These are phyloP conservation scores for Obba rivulosa DNA, from an alignment of 768 basidiomycete species.

Conservation along the genomic window DNA sequence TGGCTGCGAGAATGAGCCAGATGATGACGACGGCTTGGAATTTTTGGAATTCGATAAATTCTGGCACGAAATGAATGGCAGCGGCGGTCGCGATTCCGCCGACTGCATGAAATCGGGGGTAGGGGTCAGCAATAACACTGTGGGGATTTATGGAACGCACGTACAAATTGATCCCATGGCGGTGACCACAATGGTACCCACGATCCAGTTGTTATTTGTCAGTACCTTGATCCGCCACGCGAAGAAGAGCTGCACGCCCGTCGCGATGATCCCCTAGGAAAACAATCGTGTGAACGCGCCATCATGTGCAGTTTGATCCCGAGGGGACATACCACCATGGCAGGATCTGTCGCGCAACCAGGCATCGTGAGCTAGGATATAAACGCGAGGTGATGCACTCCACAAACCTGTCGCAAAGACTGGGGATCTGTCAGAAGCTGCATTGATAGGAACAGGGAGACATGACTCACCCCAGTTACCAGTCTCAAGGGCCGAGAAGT, in stretches of 20 bases:
- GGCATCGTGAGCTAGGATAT: background rate
- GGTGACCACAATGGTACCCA: background rate
- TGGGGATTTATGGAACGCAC: too few species aligned
- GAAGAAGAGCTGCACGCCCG: slow-evolving; percentile 8
- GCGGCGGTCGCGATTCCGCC: slow-evolving; percentile 28
- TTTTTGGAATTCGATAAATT: slow-evolving; percentile 23
- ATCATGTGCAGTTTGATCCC: background rate
- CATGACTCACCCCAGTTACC: slow-evolving; percentile 13
- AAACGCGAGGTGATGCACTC: background rate
- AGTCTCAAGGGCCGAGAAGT: slow-evolving; percentile 1
- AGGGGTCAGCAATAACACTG: too few species aligned
- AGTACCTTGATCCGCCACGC: slow-evolving; percentile 8
- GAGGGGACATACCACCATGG: slow-evolving; percentile 14
- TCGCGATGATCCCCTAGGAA: slow-evolving; percentile 20
- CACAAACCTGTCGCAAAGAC: slow-evolving; percentile 1
- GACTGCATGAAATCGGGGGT: too few species aligned
- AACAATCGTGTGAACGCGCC: too few species aligned
- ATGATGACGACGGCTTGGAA: slow-evolving; percentile 24
- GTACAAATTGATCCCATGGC: background rate
- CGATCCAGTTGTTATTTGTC: background rate
- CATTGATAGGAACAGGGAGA: background rate
- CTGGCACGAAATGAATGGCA: slow-evolving; percentile 22
- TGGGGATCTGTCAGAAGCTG: background rate
- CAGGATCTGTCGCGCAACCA: slow-evolving; percentile 14
- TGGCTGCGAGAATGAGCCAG: slow-evolving; percentile 42